Evolutionary conservation across 768 basidiomycete species (phyloP).

Genomic region (Lentinula guzmanii): DNA sequence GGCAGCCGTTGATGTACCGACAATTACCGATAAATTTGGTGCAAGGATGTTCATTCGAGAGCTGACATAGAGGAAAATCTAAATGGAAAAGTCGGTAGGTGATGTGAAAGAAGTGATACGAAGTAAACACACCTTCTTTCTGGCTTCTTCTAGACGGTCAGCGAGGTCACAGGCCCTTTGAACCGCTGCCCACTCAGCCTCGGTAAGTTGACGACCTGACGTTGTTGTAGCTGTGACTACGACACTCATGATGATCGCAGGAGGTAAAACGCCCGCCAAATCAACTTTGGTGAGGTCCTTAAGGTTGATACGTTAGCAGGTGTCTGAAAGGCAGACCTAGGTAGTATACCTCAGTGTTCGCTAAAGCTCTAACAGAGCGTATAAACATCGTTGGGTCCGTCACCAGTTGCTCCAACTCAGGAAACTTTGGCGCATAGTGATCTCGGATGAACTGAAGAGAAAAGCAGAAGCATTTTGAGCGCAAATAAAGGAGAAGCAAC

Average conservation of each 20-base stretch:
- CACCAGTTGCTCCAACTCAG: conserved; percentile 94
- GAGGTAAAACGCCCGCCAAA: conserved; percentile 71
- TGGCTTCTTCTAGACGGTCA: conserved; percentile 80
- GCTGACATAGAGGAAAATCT: conserved; percentile 99
- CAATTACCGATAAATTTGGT: conserved; percentile 96
- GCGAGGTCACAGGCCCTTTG: conserved; percentile 86
- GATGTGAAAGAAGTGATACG: not conserved
- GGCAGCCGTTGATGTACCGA: conserved; percentile 97
- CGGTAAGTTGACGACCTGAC: conserved; percentile 64
- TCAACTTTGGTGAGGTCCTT: conserved; percentile 87
- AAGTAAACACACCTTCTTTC: conserved; percentile 61
- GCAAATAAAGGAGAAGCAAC: not conserved
- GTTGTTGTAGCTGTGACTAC: conserved; percentile 93
- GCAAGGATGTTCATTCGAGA: conserved; percentile 98
- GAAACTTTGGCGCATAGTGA: conserved; percentile 92
- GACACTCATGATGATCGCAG: conserved; percentile 93
- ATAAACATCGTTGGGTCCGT: conserved; percentile 91
- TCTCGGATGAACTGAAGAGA: conserved; percentile 85
- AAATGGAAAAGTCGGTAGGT: not conserved
- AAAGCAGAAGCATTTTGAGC: conserved; percentile 12
- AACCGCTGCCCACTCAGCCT: conserved; percentile 74
- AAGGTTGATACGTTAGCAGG: not conserved
- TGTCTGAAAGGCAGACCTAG: not conserved
- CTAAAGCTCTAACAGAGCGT: conserved; percentile 81
- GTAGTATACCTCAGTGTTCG: conserved; percentile 64